Conservation (phyloP, 2,329 filamentous ascomycete genomes). For the Aspergillus melleus region DNA sequence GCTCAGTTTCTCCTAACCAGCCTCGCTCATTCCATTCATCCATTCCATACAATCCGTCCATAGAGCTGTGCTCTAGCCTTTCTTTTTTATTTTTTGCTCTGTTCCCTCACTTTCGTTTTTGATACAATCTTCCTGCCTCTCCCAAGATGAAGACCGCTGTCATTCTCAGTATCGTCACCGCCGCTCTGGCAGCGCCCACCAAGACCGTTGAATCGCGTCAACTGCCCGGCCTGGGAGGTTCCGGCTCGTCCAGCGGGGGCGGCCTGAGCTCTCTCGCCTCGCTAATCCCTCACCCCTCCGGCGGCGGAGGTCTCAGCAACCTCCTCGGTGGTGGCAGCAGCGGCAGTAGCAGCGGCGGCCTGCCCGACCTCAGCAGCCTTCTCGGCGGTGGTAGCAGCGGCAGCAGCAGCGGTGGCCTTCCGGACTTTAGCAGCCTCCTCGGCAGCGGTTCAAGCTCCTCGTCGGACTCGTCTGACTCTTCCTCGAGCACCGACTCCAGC, state of each 20-base stretch:
- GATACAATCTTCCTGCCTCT: background rate
- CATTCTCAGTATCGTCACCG: conserved; percentile 21
- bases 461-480: too few species aligned
- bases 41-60: background rate
- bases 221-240: conserved; percentile 11
- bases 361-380: conserved; percentile 3
- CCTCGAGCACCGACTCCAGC: too few species aligned
- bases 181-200: conserved; percentile 26
- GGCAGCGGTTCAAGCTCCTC: background rate
- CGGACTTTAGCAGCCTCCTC: conserved; percentile 1
- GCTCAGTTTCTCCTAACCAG: background rate
- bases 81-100: conserved; percentile 5
- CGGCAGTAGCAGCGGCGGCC: background rate
- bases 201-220: conserved; percentile 25
- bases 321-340: conserved; percentile 1
- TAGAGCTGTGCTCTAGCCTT: conserved; percentile 6
- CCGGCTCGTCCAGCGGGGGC: conserved; percentile 1
- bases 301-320: background rate
- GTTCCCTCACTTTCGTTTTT: background rate
- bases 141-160: conserved; percentile 25
- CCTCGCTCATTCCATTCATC: background rate
- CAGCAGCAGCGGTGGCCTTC: conserved; percentile 1
- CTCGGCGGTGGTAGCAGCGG: conserved; percentile 3
- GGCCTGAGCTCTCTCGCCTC: conserved; percentile 16
- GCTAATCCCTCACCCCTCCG: conserved; percentile 6